A percentile compares a stretch with the other conserved stretches of the same genome.
phyloP scores from a whole-genome alignment of 129 eudicot genomes.

The Flaveria robusta region DNA sequence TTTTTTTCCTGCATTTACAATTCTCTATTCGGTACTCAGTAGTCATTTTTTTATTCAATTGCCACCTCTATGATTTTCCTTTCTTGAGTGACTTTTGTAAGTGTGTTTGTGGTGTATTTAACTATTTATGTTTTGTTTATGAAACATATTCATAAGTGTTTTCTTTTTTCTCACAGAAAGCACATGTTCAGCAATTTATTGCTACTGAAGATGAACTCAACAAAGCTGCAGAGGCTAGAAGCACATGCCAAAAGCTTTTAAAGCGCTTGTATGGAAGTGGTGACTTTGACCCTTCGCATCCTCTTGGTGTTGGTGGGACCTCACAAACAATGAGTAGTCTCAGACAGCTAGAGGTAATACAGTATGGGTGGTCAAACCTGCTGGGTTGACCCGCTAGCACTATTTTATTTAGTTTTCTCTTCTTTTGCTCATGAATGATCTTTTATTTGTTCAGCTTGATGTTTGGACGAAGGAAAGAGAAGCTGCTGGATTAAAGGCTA shows the following conservation, averaged over 20 bases:
- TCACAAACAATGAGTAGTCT: slow-evolving; percentile 96
- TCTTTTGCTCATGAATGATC: background rate
- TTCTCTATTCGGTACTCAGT: background rate
- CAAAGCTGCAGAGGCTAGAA: slow-evolving; percentile 95
- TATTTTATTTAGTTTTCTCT: too few species aligned
- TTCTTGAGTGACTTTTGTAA: background rate
- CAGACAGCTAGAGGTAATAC: slow-evolving; percentile 86
- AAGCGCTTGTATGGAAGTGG: slow-evolving; percentile 83
- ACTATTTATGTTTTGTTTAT: slow-evolving; percentile 6
- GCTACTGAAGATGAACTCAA: slow-evolving; percentile 99
- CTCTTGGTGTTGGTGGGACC: slow-evolving; percentile 57
- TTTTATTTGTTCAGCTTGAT: slow-evolving; percentile 58
- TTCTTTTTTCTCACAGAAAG: slow-evolving; percentile 60
- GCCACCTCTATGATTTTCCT: background rate
- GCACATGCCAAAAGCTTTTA: slow-evolving; percentile 64
- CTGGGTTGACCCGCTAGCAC: background rate
- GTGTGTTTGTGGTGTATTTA: background rate
- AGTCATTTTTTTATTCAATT: background rate
- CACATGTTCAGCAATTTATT: slow-evolving; percentile 97
- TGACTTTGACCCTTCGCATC: slow-evolving; percentile 59
- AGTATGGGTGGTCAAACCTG: background rate
- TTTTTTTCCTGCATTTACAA: too few species aligned
- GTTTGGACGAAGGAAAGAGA: slow-evolving; percentile 99
- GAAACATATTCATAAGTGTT: background rate
- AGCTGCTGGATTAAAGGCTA: slow-evolving; percentile 88